Percentiles rank a stretch among this genome's conserved stretches.
These are phyloP conservation scores for Goffeauzyma gilvescens DNA, from an alignment of 768 basidiomycete genomes.

Conservation along the genomic window DNA sequence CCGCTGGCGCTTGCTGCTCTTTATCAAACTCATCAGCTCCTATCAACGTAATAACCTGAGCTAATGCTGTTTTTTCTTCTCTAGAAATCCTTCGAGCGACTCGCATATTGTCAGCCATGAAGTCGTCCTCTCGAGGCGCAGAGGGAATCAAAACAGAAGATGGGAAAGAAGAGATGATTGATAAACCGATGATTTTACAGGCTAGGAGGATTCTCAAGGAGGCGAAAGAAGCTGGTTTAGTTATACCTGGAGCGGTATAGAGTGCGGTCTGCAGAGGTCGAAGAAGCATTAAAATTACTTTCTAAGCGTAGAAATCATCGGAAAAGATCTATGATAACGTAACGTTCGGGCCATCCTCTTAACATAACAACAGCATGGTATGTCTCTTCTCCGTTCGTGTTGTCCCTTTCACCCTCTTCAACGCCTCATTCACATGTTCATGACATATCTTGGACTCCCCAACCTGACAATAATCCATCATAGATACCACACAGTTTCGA, in stretches of 20 bases:
- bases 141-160: constrained; percentile 48
- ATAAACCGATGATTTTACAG: constrained; percentile 79
- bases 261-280: constrained; percentile 6
- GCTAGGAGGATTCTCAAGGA: constrained; percentile 40
- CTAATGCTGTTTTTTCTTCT: too few relatives aligned
- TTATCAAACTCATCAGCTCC: neutral
- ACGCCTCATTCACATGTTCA: neutral
- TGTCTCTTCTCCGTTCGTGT: neutral
- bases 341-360: neutral
- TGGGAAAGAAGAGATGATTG: constrained; percentile 58
- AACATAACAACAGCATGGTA: neutral
- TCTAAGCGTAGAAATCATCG: neutral
- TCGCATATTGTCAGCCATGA: constrained; percentile 51
- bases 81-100: constrained; percentile 60
- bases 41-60: neutral
- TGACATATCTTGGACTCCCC: too few relatives aligned
- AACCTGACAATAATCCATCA: too few relatives aligned
- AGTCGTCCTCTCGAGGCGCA: constrained; percentile 42
- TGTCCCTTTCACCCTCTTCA: neutral
- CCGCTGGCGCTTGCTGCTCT: neutral
- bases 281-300: neutral
- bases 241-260: constrained; percentile 40
- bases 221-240: constrained; percentile 41
- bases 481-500: too few relatives aligned
- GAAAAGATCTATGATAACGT: neutral